A percentile compares a stretch with the other conserved stretches of the same genome.
phyloP scores from a whole-genome alignment of 208 protist species.

The Phytomonas francai region DNA sequence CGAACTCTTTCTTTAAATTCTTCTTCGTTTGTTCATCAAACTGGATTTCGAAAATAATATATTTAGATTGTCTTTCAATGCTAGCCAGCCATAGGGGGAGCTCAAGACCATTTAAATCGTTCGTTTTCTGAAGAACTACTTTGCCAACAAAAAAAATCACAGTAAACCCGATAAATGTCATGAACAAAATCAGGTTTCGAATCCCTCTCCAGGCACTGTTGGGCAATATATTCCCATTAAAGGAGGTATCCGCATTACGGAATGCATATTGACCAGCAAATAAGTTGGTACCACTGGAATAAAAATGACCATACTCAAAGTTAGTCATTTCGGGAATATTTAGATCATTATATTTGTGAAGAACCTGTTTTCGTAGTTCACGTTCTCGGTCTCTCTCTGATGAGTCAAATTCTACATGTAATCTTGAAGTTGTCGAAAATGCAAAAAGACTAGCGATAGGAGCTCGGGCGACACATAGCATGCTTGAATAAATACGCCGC shows the following conservation, averaged over 20 bases:
- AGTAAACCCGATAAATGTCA: slow-evolving; percentile 28
- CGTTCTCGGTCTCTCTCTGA: slow-evolving; percentile 22
- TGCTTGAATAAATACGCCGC: not conserved
- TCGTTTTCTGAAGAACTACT: slow-evolving; percentile 23
- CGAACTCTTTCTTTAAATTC: slow-evolving; percentile 25
- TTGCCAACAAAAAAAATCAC: slow-evolving; percentile 34
- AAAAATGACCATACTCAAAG: slow-evolving; percentile 41
- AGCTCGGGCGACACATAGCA: not conserved
- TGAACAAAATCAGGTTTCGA: slow-evolving; percentile 28
- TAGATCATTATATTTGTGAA: slow-evolving; percentile 30
- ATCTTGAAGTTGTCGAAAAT: not conserved
- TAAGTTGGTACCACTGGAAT: not conserved
- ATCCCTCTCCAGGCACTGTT: not conserved
- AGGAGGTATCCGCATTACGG: not conserved
- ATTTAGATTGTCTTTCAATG: slow-evolving; percentile 31
- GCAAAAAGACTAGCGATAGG: not conserved
- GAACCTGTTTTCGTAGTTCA: slow-evolving; percentile 25
- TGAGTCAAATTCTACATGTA: not conserved
- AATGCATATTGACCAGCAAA: not conserved
- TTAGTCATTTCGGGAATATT: slow-evolving; percentile 23
- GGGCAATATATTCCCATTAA: not conserved
- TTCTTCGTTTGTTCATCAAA: slow-evolving; percentile 28
- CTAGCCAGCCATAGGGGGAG: slow-evolving; percentile 39
- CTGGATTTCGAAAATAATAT: slow-evolving; percentile 41
- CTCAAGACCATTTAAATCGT: slow-evolving; percentile 17